phyloP scores from a whole-genome alignment of 2,329 filamentous ascomycete genomes.

The Ophiostoma triangulosporum region DNA sequence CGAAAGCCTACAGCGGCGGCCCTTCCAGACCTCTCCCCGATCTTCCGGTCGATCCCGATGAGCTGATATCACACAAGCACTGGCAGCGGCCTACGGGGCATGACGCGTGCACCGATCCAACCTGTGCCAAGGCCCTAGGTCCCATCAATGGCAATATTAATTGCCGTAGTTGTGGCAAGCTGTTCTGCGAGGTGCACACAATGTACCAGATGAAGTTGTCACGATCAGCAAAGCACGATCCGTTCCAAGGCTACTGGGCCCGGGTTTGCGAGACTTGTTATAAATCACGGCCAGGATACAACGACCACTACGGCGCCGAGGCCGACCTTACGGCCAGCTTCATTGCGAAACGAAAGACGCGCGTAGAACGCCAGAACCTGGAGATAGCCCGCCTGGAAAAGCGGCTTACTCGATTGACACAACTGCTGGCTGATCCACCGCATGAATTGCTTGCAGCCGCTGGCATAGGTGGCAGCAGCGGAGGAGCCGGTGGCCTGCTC shows the following conservation, averaged over 20 bases:
- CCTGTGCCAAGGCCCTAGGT: conserved; percentile 69
- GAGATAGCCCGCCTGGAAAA: conserved; percentile 88
- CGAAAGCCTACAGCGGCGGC: conserved; percentile 21
- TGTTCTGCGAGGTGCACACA: conserved; percentile 95
- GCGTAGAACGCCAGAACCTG: conserved; percentile 70
- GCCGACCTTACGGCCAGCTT: conserved; percentile 65
- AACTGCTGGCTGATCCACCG: conserved; percentile 58
- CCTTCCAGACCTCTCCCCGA: conserved; percentile 23
- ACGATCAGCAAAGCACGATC: conserved; percentile 76
- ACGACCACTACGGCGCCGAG: conserved; percentile 64
- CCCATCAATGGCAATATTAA: conserved; percentile 75
- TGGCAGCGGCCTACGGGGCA: conserved; percentile 69
- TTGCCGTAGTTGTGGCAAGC: conserved; percentile 78
- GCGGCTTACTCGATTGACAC: conserved; percentile 77
- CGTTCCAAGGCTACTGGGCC: conserved; percentile 81
- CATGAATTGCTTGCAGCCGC: conserved; percentile 21
- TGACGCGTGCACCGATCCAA: conserved; percentile 76
- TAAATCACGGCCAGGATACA: conserved; percentile 91
- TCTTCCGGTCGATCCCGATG: conserved; percentile 60
- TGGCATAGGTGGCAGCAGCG: not conserved
- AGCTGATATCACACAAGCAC: conserved; percentile 73
- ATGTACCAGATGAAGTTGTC: conserved; percentile 99
- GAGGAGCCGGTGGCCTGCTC: conserved; percentile 31
- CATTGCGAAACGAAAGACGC: conserved; percentile 54
- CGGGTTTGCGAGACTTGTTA: conserved; percentile 98